Conservation (phyloP, 2,329 filamentous ascomycete genomes). For the Fusarium stilboides region DNA sequence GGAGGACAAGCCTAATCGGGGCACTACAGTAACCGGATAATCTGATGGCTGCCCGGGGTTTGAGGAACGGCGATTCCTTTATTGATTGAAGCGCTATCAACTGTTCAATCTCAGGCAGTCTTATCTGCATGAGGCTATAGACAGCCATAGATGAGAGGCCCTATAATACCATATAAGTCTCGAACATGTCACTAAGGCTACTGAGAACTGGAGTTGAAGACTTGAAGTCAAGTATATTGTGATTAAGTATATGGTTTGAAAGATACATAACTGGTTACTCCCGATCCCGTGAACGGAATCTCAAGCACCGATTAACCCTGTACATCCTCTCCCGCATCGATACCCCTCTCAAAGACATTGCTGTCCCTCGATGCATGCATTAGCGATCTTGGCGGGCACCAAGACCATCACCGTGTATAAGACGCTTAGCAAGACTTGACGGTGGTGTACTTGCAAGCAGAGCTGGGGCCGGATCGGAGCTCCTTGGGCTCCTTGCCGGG, state of each 20-base stretch:
- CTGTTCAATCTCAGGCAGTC: no score
- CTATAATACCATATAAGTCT: no score
- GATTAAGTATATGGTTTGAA: conserved; percentile 16
- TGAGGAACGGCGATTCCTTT: no score
- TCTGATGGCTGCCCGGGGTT: no score
- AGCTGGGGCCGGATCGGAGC: conserved; percentile 42
- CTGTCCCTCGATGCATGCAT: background rate
- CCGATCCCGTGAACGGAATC: background rate
- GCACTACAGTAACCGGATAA: no score
- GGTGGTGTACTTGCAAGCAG: conserved; percentile 43
- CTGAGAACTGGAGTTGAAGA: no score
- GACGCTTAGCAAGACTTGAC: conserved; percentile 43
- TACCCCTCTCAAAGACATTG: background rate
- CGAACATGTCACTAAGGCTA: no score
- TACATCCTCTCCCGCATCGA: background rate
- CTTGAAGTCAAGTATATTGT: conserved; percentile 10
- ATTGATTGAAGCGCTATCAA: no score
- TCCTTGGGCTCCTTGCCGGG: conserved; percentile 49
- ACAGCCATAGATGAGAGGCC: no score
- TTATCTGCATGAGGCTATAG: no score
- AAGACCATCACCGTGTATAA: background rate
- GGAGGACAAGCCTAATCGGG: no score
- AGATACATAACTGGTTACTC: background rate
- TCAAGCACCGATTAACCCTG: conserved; percentile 8
- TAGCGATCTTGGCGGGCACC: background rate